phyloP scores from a whole-genome alignment of 2,329 filamentous ascomycete genomes.

The Ascochyta koolunga region DNA sequence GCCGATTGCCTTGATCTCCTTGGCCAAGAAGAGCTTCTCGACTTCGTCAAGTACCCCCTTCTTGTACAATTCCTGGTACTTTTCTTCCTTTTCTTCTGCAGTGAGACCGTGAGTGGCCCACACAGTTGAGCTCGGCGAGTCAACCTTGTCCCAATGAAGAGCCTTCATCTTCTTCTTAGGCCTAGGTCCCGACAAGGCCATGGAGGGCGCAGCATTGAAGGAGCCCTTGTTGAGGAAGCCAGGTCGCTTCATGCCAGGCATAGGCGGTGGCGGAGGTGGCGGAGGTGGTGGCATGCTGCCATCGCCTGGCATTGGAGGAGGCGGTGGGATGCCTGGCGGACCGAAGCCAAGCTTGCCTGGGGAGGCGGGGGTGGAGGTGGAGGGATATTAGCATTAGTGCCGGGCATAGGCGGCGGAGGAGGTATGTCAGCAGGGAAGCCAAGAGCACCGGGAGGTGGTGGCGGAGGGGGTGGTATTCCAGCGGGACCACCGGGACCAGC shows the following conservation, averaged over 20 bases:
- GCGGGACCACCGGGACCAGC: conserved; percentile 53
- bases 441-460: conserved; percentile 49
- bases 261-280: conserved; percentile 65
- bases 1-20: conserved; percentile 90
- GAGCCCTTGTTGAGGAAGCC: conserved; percentile 74
- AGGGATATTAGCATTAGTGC: conserved; percentile 50
- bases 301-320: conserved; percentile 58
- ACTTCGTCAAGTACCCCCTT: conserved; percentile 98
- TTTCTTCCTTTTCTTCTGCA: conserved; percentile 89
- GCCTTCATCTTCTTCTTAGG: conserved; percentile 99
- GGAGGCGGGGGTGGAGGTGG: conserved; percentile 58
- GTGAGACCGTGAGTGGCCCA: conserved; percentile 89
- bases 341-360: conserved; percentile 53
- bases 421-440: conserved; percentile 48
- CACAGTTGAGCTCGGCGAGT: conserved; percentile 86
- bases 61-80: conserved; percentile 89
- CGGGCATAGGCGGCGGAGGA: conserved; percentile 56
- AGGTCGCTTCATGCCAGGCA: conserved; percentile 64
- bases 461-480: conserved; percentile 56
- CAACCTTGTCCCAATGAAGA: conserved; percentile 98
- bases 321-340: conserved; percentile 50
- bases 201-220: conserved; percentile 60
- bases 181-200: conserved; percentile 78
- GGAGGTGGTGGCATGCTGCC: conserved; percentile 58
- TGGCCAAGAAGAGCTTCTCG: conserved; percentile 95